Evolutionary conservation across 495 filamentous ascomycete species (phyloP), one percentile per base, ranked within the genome.

Genomic region (Talaromyces proteolyticus): DNA sequence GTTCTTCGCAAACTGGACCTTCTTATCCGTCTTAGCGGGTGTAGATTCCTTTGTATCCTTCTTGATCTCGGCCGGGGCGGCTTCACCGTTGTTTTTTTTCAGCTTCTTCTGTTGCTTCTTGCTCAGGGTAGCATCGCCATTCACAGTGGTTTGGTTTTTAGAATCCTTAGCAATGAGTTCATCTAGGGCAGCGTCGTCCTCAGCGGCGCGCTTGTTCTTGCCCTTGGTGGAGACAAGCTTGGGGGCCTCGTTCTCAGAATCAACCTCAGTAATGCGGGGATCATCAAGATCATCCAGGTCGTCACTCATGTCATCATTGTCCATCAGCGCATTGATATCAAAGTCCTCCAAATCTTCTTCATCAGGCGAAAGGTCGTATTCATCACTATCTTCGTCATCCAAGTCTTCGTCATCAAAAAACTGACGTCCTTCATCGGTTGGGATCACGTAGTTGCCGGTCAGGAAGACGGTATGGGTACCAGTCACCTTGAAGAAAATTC

Each of bases 91-190:
- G 75, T 95, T 96, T 75, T 93, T 94, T 85, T 97, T 97, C 37
- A 95, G 77, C 79, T 96, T 99, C 83, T 99, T 97, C 59, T 85
- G 82, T 67, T 98, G 89, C 76, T 96, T 97, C 81, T 97, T 96
- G 78, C 83, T 92, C 46, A 94, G 77, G 59, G 73, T 76, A 41
- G 68, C 61, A 52, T 82, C 79, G 55, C 73, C 78, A 60, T 85
- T 86, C 53, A 78, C 70, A 51, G 76, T 72, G 7, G 74, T 61
- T 53, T 72, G 69, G 47, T 67, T 63, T 64, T 82, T 82, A 50
- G 73, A 54, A n/a, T 70, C 68, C 68, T 94, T 89, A 51, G 86
- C 84, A 72, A 94, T 81, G 51, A 85, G 72, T 44, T 89, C 86
- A 46, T 93, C 87, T 25, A 86, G 78, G 53, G 80, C 80, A 14